Base-by-base conservation (phyloP, 1,284 basidiomycete species). In the Trichosporon sp. region DNA sequence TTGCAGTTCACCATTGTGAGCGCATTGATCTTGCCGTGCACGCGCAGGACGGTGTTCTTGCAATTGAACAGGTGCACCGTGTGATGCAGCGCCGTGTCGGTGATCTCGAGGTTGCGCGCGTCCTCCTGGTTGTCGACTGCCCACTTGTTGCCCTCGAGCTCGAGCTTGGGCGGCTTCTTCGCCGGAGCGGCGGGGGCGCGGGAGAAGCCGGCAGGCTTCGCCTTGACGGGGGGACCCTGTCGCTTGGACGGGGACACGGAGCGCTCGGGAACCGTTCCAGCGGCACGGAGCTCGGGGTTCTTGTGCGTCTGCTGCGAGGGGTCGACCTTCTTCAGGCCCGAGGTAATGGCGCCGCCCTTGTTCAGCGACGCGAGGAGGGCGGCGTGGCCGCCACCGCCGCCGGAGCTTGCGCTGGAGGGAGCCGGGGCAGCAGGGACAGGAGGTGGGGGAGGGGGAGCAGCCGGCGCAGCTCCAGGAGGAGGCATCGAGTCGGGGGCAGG, bases 221-320 rank as follows among this genome's bases (percentile, higher is more conserved):
- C 78, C 71, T 86, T 82, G 64, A 84, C 86, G 84, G 79, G 75
- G 37, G 82, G 78, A 7, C 74, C 73, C 14, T 59, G 54, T 10
- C 43, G 32, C 43, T 64, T 67, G 10, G 37, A 61, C 16, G 70
- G 65, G 63, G 71, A 65, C 56, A 74, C 76, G 71, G 76, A 76
- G 65, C 86, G 77, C 63, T 87, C 87, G 61, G 91, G 89, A 21
- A 94, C 93, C 16, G 86, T 86, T 70, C 88, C 87, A 31, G 89
- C 84, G 3, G 89, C 88, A 51, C 95, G 87, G 56, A 99, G 85
- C 14, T 89, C 88, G 0, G 97, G 96, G 79, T 99, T 99, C 88
- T 99, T 98, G 87, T 99, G 97, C 6, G 95, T 98, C 95, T 96
- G 96, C 83, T 98, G 91, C 76, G 92, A 96, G 85, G 91, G 90